Evolutionary conservation across 257 asterid species (phyloP), one percentile per base, ranked within the genome.

Genomic region (Solanum stenotomum): DNA sequence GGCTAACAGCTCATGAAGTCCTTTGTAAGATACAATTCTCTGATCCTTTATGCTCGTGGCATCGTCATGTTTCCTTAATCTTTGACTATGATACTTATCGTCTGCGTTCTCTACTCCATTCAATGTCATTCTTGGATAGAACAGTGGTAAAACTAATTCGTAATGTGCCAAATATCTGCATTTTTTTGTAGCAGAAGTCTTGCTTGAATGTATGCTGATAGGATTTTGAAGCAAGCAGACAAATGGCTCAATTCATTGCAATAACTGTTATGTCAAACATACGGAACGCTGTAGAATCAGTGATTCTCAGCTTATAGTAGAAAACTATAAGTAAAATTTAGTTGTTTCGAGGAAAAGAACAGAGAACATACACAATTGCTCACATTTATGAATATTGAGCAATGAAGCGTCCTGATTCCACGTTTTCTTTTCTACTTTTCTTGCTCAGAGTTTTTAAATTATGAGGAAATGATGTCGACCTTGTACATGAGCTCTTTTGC

Each of bases 1-100:
- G 95, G 85, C 90, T 91, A 38, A 92, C 94, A 70, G 98, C 95
- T 16, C 94, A 92, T 89, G 95, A 94, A 92, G 96, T 94, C 84
- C 94, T 94, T 78, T 87, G 97, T 94, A 89, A 93, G 96, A 87
- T 86, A 33, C 78, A 29, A 27, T 40, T 11, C 27, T 52, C 67
- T 77, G 33, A 40, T 23, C 29, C 25, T 88, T 78, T 89, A 76
- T 25, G 52, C 40, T 72, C 16, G 31, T 22, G 2, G 83, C 27
- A 56, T 33, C 22, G 2, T 56, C 46, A 29, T 33, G 86, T 56
- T 22, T 83, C 40, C 1, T 83, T 56, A 37, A 37, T 75, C 18
- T 2, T 22, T 75, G 9, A 2, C 79, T 72, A 4, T 33, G 79
- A 75, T 75, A 6, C 83, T 37, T 75, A 44, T 22, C 52, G 1